A percentile compares a stretch with the other conserved stretches of the same genome.
These are phyloP conservation scores for Thermothielavioides terrestris DNA, from an alignment of 495 filamentous ascomycete genomes.

Conservation along the genomic window DNA sequence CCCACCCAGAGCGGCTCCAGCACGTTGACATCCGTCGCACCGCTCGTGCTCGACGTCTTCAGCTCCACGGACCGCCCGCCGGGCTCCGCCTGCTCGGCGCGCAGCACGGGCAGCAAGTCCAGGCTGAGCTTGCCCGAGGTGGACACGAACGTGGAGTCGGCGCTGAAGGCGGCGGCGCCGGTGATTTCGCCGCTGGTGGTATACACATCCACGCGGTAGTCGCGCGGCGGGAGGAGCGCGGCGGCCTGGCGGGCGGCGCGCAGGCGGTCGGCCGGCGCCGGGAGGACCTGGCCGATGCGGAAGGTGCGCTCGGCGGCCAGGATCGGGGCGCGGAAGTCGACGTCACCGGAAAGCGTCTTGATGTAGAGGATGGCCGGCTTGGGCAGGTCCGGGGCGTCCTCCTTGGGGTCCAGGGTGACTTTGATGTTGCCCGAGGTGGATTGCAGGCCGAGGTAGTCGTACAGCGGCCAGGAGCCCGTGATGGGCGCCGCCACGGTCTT, in stretches of 20 bases:
- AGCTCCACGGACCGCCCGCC: slow-evolving; percentile 9
- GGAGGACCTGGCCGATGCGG: not conserved
- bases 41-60: slow-evolving; percentile 29
- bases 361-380: slow-evolving; percentile 29
- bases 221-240: slow-evolving; percentile 26
- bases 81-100: slow-evolving; percentile 1
- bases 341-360: slow-evolving; percentile 26
- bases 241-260: not conserved
- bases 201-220: slow-evolving; percentile 35
- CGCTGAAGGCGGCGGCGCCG: slow-evolving; percentile 25
- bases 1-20: slow-evolving; percentile 31
- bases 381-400: slow-evolving; percentile 13
- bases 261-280: not conserved
- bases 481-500: slow-evolving; percentile 30
- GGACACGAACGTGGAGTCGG: slow-evolving; percentile 12
- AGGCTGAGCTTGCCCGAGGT: slow-evolving; percentile 24
- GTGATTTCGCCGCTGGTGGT: slow-evolving; percentile 28
- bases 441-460: slow-evolving; percentile 31
- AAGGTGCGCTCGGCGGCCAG: slow-evolving; percentile 9
- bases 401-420: slow-evolving; percentile 31
- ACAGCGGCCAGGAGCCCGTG: slow-evolving; percentile 35
- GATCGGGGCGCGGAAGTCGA: slow-evolving; percentile 31
- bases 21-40: slow-evolving; percentile 19
- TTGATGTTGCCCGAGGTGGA: slow-evolving; percentile 31
- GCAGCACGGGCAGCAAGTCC: slow-evolving; percentile 31